Evolutionary conservation across 2,329 filamentous ascomycete genomes (phyloP).

Genomic region (Iodosphaeria phyllophila): DNA sequence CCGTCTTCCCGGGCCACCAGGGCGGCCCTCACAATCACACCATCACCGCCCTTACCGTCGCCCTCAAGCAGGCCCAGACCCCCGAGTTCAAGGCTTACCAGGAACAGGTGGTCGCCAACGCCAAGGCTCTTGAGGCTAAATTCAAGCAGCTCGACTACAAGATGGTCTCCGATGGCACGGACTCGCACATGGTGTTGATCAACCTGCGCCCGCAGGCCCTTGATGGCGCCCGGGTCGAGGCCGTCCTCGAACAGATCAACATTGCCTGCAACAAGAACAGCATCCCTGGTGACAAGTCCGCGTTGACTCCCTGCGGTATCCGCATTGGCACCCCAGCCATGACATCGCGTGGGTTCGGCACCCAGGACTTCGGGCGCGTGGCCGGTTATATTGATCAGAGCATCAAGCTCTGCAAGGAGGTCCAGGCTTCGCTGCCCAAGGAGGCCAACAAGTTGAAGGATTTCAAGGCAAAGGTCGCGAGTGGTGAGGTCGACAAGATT

Average conservation of each 20-base stretch:
- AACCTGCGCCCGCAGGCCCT: constrained; percentile 77
- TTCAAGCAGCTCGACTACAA: constrained; percentile 83
- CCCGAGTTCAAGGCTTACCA: constrained; percentile 92
- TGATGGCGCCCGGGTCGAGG: constrained; percentile 89
- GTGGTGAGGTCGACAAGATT: constrained; percentile 65
- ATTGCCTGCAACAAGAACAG: constrained; percentile 99
- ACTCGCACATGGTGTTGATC: constrained; percentile 92
- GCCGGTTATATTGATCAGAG: constrained; percentile 74
- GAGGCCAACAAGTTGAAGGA: constrained; percentile 99
- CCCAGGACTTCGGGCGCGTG: constrained; percentile 82
- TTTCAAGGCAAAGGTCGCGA: constrained; percentile 84
- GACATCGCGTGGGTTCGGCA: constrained; percentile 86
- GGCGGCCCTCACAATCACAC: constrained; percentile 99
- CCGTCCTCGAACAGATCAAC: constrained; percentile 92
- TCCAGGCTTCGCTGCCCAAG: constrained; percentile 76
- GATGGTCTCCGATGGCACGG: constrained; percentile 86
- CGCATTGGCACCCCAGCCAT: constrained; percentile 95
- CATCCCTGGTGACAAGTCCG: constrained; percentile 93
- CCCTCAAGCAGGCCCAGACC: constrained; percentile 79
- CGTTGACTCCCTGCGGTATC: constrained; percentile 83
- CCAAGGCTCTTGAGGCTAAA: constrained; percentile 72
- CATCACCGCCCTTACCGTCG: constrained; percentile 89
- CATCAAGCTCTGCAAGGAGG: constrained; percentile 78
- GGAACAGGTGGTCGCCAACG: constrained; percentile 78
- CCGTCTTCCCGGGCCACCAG: constrained; percentile 97